phyloP scores from a whole-genome alignment of 2,329 filamentous ascomycete genomes.

The Alternaria triticimaculans region DNA sequence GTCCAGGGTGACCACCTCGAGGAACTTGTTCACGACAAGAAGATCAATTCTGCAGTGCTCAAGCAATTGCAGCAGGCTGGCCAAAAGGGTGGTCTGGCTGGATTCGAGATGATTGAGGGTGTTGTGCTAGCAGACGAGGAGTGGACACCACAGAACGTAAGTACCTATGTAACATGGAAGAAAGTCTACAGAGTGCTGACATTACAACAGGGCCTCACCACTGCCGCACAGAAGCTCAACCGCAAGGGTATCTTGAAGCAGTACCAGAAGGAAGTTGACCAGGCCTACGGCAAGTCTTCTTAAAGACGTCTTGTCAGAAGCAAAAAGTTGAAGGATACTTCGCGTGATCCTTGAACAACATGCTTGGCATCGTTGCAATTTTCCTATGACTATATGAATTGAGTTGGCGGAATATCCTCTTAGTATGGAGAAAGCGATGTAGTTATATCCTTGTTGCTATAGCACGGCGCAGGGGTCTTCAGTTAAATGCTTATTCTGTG shows the following conservation, averaged over 20 bases:
- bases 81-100: conserved; percentile 69
- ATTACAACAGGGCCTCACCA: conserved; percentile 53
- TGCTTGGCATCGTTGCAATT: not conserved
- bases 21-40: conserved; percentile 70
- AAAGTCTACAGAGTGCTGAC: conserved; percentile 22
- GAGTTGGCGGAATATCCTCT: not conserved
- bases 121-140: conserved; percentile 84
- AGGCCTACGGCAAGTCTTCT: conserved; percentile 49
- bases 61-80: conserved; percentile 73
- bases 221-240: conserved; percentile 62
- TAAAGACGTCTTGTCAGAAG: not conserved
- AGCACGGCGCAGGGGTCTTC: not conserved
- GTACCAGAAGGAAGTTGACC: conserved; percentile 59
- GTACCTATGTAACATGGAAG: conserved; percentile 44
- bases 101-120: conserved; percentile 77
- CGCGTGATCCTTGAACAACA: not conserved
- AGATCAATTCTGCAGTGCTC: conserved; percentile 68
- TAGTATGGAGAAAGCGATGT: conserved; percentile 1
- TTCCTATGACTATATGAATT: not conserved
- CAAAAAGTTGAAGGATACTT: not conserved
- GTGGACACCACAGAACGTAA: conserved; percentile 85
- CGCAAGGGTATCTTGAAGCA: conserved; percentile 58
- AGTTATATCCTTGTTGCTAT: conserved; percentile 8
- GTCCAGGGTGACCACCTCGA: conserved; percentile 70
- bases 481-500: not conserved